Conservation (phyloP, 2,329 filamentous ascomycete genomes). For the Alternaria dauci region DNA sequence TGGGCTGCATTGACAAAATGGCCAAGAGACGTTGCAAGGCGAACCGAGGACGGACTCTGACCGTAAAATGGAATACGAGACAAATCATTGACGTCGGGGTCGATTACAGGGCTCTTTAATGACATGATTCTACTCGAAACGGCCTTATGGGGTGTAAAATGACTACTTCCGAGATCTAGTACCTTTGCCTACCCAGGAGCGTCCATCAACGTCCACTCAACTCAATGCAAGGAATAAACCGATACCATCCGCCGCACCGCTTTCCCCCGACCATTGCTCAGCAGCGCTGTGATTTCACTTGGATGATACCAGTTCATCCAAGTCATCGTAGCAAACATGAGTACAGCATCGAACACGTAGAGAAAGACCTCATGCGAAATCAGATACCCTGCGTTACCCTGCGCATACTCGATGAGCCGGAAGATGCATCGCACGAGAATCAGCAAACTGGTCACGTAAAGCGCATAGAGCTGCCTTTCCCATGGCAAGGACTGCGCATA, state of each 20-base stretch:
- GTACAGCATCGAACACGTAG: slow-evolving; percentile 57
- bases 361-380: slow-evolving; percentile 54
- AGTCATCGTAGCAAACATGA: slow-evolving; percentile 56
- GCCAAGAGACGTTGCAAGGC: background rate
- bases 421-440: slow-evolving; percentile 61
- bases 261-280: slow-evolving; percentile 1
- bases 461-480: slow-evolving; percentile 50
- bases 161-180: background rate
- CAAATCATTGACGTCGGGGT: too few relatives aligned
- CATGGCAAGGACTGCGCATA: slow-evolving; percentile 24
- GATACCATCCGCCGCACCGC: slow-evolving; percentile 8
- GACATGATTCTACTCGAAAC: too few relatives aligned
- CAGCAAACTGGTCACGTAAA: slow-evolving; percentile 56
- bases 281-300: slow-evolving; percentile 3
- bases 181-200: too few relatives aligned
- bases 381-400: slow-evolving; percentile 57
- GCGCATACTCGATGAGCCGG: slow-evolving; percentile 59
- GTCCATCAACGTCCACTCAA: background rate
- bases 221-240: slow-evolving; percentile 5
- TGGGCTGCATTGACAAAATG: slow-evolving; percentile 2
- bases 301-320: slow-evolving; percentile 3
- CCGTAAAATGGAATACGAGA: too few relatives aligned
- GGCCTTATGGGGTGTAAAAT: background rate
- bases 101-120: too few relatives aligned
- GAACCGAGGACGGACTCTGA: background rate